These are phyloP conservation scores for Teratosphaeria pseudoeucalypti DNA, from an alignment of 2,329 filamentous ascomycete species.

Conservation along the genomic window DNA sequence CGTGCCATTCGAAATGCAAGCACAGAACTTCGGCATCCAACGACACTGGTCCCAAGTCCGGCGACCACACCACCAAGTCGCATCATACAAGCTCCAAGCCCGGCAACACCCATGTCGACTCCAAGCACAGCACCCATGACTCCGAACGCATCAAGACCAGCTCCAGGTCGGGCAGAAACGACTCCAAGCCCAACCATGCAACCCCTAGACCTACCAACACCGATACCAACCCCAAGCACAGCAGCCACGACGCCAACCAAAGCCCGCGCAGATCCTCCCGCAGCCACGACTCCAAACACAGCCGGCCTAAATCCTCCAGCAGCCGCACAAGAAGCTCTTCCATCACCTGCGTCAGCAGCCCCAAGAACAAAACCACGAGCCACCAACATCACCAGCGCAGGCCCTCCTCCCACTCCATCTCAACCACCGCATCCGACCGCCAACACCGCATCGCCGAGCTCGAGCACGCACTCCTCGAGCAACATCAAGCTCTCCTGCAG, in stretches of 20 bases:
- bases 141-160: neutral
- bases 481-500: neutral
- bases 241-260: neutral
- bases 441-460: neutral
- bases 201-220: neutral
- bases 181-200: neutral
- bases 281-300: neutral
- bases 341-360: neutral
- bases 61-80: neutral
- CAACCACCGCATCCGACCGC: neutral
- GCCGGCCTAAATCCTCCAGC: neutral
- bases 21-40: neutral
- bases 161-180: neutral
- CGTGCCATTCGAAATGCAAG: neutral
- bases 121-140: neutral
- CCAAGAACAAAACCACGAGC: neutral
- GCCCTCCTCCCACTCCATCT: neutral
- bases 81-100: neutral
- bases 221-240: neutral
- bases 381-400: neutral
- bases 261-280: neutral
- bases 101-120: neutral
- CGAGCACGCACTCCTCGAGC: neutral
- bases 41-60: neutral
- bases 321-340: neutral